Evolutionary conservation across 2,329 filamentous ascomycete genomes (phyloP).

Genomic region (Cladobotryum protrusum): DNA sequence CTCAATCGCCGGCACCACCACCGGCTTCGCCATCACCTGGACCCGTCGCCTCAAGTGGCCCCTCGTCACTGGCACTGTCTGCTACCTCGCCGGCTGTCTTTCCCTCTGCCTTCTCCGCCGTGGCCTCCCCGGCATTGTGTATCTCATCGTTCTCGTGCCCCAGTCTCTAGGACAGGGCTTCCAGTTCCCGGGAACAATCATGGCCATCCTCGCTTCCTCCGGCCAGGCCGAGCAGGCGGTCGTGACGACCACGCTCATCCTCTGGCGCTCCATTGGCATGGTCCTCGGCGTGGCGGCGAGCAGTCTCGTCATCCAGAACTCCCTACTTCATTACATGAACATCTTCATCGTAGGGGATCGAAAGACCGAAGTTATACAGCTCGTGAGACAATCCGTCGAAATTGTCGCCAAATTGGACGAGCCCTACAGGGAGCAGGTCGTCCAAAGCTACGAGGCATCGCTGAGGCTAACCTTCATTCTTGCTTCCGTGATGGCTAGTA

Average conservation of each 20-base stretch:
- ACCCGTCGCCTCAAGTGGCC: conserved; percentile 56
- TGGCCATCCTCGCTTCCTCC: conserved; percentile 55
- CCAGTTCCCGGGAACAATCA: conserved; percentile 57
- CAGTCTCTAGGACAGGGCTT: conserved; percentile 55
- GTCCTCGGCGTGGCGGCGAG: conserved; percentile 69
- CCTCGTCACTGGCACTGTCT: conserved; percentile 43
- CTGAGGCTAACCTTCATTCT: conserved; percentile 42
- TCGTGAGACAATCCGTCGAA: conserved; percentile 49
- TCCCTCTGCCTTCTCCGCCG: conserved; percentile 44
- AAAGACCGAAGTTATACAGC: conserved; percentile 49
- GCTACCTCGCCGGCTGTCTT: conserved; percentile 45
- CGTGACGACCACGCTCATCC: conserved; percentile 61
- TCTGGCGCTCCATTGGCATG: conserved; percentile 65
- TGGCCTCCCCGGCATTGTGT: conserved; percentile 44
- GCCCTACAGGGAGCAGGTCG: conserved; percentile 47
- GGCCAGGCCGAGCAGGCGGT: conserved; percentile 59
- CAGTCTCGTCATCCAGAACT: conserved; percentile 68
- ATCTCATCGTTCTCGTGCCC: conserved; percentile 53
- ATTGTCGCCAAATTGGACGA: conserved; percentile 40
- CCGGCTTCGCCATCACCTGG: conserved; percentile 57
- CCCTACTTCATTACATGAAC: conserved; percentile 54
- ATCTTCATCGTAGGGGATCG: conserved; percentile 51
- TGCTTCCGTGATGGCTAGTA: conserved; percentile 40
- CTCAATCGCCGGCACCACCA: conserved; percentile 48
- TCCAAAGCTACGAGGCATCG: conserved; percentile 48